Conservation (phyloP, 164 flowering plant genomes). For the Akebia trifoliata region DNA sequence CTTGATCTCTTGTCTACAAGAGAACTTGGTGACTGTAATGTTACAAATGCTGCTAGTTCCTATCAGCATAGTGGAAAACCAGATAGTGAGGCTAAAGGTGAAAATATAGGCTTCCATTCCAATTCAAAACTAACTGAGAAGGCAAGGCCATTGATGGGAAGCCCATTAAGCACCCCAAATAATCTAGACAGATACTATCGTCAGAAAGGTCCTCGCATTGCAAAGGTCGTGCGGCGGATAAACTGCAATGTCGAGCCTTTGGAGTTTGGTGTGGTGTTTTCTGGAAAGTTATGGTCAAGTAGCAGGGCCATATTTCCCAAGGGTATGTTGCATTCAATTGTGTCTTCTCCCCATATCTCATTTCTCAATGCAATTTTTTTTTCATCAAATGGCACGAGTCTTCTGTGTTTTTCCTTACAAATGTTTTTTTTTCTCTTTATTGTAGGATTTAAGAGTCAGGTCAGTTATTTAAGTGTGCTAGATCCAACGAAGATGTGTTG, state of each 20-base stretch:
- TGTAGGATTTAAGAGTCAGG: conserved; percentile 91
- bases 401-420: not conserved
- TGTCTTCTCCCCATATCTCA: not conserved
- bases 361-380: not conserved
- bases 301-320: conserved; percentile 79
- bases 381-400: not conserved
- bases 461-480: conserved; percentile 59
- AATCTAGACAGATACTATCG: conserved; percentile 48
- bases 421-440: conserved; percentile 10
- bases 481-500: conserved; percentile 67
- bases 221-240: conserved; percentile 78
- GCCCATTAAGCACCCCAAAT: conserved; percentile 34
- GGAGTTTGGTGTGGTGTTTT: conserved; percentile 58
- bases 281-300: conserved; percentile 75
- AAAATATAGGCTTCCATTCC: conserved; percentile 22
- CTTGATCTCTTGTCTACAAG: conserved; percentile 10
- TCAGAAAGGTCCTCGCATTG: conserved; percentile 93
- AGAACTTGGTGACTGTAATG: conserved; percentile 16
- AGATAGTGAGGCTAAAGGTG: conserved; percentile 25
- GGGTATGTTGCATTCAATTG: conserved; percentile 39
- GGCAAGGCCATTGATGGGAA: conserved; percentile 23
- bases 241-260: conserved; percentile 76
- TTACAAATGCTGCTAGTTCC: conserved; percentile 15
- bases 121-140: conserved; percentile 25
- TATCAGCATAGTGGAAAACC: conserved; percentile 22